Base-by-base conservation (phyloP, 2,329 filamentous ascomycete genomes). In the Fusarium keratoplasticum region DNA sequence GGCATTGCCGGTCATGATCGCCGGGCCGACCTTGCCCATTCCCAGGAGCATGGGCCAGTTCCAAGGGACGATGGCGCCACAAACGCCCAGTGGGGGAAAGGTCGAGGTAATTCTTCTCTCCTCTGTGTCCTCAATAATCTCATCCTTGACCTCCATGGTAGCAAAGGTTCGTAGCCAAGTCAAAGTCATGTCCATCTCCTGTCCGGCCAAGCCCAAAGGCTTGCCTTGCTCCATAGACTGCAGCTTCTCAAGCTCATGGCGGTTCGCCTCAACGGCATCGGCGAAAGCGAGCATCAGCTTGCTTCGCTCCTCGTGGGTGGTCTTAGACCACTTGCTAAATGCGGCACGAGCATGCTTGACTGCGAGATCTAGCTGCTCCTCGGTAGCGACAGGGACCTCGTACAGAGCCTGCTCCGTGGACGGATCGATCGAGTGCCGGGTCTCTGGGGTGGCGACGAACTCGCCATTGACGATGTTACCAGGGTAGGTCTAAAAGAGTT, bases 1-100 rank as follows among this genome's bases (percentile, higher is more conserved):
- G 6, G 82, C 80, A 76, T 90, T 90, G 6, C 89, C 89, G 0
- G 90, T 88, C 20, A 91, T 74, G 4, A 92, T 78, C 0, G 88
- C 88, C 0, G 89, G 87, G 2, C 84, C 85, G 14, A 92, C 80
- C 78, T 93, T 92, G 65, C 77, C 71, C 5, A 71, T 55, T 2
- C 70, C 74, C 1, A 76, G 64, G 0, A 73, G 38, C 50, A 77
- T 55, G 13, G 76, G 76, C 22, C 70, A 77, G 64, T 77, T 77
- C 76, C 76, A 77, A 7, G 76, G 76, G 0, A 77, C 76, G 6
- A 77, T 76, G 3, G 66, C 76, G 6, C 71, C 69, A 3, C 67
- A 64, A 0, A 77, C 75, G 1, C 76, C 76, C 0, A 77, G 40
- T 1, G 76, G 72, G 13, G 57, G 2, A 59, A 61, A 16, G 36